phyloP scores from a whole-genome alignment of 768 basidiomycete species.

The Termitomyces heimii region DNA sequence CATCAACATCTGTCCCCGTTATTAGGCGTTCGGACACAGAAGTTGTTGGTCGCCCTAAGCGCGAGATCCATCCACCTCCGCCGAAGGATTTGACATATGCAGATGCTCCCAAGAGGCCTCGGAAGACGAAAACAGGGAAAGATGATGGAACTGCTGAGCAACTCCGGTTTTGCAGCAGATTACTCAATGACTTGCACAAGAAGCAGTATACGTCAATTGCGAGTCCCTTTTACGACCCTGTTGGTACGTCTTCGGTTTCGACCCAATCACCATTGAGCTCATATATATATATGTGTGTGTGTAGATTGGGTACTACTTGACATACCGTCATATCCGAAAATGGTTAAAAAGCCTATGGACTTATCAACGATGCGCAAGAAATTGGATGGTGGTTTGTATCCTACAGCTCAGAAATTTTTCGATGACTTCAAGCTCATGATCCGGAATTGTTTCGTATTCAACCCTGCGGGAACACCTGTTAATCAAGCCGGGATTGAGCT shows the following conservation, averaged over 20 bases:
- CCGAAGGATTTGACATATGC: conserved; percentile 86
- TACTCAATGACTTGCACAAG: conserved; percentile 69
- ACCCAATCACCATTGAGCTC: conserved; percentile 5
- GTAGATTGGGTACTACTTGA: conserved; percentile 74
- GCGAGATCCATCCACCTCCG: conserved; percentile 95
- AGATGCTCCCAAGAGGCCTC: conserved; percentile 65
- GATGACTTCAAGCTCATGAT: conserved; percentile 95
- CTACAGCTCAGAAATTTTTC: conserved; percentile 74
- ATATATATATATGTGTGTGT: too few species aligned
- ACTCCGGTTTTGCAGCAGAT: conserved; percentile 73
- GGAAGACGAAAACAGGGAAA: conserved; percentile 54
- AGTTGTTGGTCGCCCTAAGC: conserved; percentile 77
- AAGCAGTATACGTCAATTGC: conserved; percentile 74
- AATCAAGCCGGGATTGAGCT: conserved; percentile 81
- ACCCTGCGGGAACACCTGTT: conserved; percentile 83
- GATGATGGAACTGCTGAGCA: conserved; percentile 76
- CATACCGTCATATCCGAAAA: conserved; percentile 79
- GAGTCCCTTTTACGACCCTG: conserved; percentile 88
- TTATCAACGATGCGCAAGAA: conserved; percentile 83
- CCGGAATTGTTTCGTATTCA: conserved; percentile 89
- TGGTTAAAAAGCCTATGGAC: conserved; percentile 96
- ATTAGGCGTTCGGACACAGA: conserved; percentile 75
- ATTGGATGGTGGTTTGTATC: conserved; percentile 72
- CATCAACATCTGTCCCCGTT: conserved; percentile 76
- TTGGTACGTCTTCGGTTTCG: conserved; percentile 53